phyloP scores from a whole-genome alignment of 2,329 filamentous ascomycete species.

The Calonectria honghensis region DNA sequence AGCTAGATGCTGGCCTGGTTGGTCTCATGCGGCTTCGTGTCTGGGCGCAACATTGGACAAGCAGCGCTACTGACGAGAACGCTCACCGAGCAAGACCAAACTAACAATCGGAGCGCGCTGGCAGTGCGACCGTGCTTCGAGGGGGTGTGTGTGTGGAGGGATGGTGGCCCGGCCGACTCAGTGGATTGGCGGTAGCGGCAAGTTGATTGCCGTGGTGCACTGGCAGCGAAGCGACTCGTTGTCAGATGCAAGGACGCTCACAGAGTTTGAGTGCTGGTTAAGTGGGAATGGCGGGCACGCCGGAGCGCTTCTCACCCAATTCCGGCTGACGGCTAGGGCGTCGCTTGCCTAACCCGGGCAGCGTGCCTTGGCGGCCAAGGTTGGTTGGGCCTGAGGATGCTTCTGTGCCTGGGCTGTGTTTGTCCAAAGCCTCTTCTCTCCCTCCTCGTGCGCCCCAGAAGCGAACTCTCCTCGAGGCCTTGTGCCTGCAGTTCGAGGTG shows the following conservation, averaged over 20 bases:
- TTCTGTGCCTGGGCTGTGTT: slow-evolving; percentile 6
- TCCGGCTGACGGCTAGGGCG: slow-evolving; percentile 32
- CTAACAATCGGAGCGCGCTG: slow-evolving; percentile 45
- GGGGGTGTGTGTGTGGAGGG: slow-evolving; percentile 39
- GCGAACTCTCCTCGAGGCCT: slow-evolving; percentile 6
- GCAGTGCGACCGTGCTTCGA: slow-evolving; percentile 34
- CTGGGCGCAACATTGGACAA: slow-evolving; percentile 50
- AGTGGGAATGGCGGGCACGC: slow-evolving; percentile 34
- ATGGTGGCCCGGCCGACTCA: slow-evolving; percentile 16
- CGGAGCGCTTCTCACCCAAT: slow-evolving; percentile 33
- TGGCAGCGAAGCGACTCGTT: slow-evolving; percentile 26
- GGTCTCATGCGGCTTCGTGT: slow-evolving; percentile 52
- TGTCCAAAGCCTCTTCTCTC: slow-evolving; percentile 19
- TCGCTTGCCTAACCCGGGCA: slow-evolving; percentile 28
- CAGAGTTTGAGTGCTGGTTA: slow-evolving; percentile 33
- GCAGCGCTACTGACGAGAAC: slow-evolving; percentile 56
- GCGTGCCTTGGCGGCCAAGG: slow-evolving; percentile 19
- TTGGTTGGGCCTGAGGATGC: slow-evolving; percentile 1
- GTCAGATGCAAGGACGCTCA: slow-evolving; percentile 29
- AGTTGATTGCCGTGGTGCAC: slow-evolving; percentile 21
- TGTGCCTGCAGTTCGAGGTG: slow-evolving; percentile 16
- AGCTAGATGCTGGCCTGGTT: slow-evolving; percentile 54
- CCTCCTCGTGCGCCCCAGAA: neutral
- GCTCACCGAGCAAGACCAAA: slow-evolving; percentile 56
- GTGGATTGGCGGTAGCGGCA: slow-evolving; percentile 27